Evolutionary conservation across 345 rosid genomes (phyloP), one percentile per base, ranked within the genome.

Genomic region (Moringa oleifera): DNA sequence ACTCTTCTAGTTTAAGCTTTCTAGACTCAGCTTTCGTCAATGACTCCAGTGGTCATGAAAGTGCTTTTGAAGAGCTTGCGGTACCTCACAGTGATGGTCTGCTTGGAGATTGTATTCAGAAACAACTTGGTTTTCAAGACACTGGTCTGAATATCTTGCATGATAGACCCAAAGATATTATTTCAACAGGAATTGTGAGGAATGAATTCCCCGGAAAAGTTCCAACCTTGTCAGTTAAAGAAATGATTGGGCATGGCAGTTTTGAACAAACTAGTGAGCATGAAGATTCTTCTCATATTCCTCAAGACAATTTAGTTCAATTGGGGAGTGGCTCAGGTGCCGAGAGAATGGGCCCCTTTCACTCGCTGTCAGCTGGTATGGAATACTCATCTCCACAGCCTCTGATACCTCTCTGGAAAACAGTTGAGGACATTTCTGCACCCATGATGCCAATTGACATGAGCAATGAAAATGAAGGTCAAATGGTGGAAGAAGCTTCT

Each of bases 391-490:
- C 78, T 7, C 78, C 69, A 24, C 77, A 56, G 57, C 62, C 68
- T 19, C 55, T 64, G 55, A 31, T 66, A 66, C 79, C 79, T 15
- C 61, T 79, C 46, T 81, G 83, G 79, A 73, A 72, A 66, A 70
- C 76, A 13, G 64, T 71, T 60, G 76, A 74, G 75, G 79, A 71
- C 49, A 52, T 76, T 50, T 49, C 79, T 7, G 68, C 60, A 7
- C 72, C 81, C 62, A 72, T 68, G 56, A 66, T 81, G 76, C 75
- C 77, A 22, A 23, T 70, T 20, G 45, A 55, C 73, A 68, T 13
- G 17, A 55, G 64, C 59, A 55, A 51, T 24, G 74, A 66, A 53
- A 72, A 71, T 41, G 47, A 53, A 76, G 59, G 69, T 55, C 65
- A 53, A 31, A 18, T 49, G n/a, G 61, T 51, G 20, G 74, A 57